phyloP scores from a whole-genome alignment of 208 protist genomes.

The Balamuthia mandrillaris region DNA sequence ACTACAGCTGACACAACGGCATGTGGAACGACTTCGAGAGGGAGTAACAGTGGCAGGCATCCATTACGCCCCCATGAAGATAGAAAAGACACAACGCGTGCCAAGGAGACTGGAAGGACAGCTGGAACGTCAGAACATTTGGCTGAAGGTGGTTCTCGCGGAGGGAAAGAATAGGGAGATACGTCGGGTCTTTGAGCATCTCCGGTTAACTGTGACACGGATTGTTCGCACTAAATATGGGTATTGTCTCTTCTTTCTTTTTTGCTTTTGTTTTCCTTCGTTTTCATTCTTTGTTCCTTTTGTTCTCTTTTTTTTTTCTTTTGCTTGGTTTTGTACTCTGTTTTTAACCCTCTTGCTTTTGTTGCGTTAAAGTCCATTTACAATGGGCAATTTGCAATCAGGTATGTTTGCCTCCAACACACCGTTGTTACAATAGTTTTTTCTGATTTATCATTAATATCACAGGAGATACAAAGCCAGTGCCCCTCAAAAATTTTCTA shows the following conservation, averaged over 20 bases:
- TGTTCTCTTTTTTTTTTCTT: neutral
- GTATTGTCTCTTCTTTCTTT: no score
- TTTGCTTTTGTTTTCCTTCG: neutral
- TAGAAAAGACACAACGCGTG: neutral
- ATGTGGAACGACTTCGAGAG: neutral
- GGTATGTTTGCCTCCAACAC: neutral
- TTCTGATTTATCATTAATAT: neutral
- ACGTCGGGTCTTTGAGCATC: neutral
- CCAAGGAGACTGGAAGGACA: neutral
- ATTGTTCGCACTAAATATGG: no score
- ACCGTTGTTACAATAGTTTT: neutral
- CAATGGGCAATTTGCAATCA: no score
- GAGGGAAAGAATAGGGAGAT: conserved; percentile 33
- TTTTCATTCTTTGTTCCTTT: neutral
- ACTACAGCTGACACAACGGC: neutral
- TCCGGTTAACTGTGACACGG: neutral
- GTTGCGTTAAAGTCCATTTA: neutral
- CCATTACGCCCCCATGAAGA: neutral
- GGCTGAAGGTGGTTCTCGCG: neutral
- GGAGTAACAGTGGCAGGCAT: neutral
- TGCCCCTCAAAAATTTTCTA: neutral
- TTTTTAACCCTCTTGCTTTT: neutral
- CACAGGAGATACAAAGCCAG: neutral
- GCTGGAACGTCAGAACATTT: no score
- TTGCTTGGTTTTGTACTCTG: neutral